These are phyloP conservation scores for Erucastrum elatum DNA, from an alignment of 345 rosid species.

Conservation along the genomic window DNA sequence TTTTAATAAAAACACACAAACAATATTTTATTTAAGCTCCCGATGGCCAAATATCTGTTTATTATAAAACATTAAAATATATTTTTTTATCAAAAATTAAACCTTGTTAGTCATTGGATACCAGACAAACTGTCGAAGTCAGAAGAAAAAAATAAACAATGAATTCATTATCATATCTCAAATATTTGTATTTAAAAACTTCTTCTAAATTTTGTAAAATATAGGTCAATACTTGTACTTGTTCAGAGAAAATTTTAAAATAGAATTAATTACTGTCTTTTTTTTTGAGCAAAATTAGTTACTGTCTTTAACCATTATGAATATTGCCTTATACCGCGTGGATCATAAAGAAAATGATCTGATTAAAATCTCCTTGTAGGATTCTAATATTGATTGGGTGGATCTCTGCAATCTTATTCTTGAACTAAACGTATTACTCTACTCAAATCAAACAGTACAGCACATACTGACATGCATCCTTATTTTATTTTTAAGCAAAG, in stretches of 20 bases:
- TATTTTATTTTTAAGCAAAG: neutral
- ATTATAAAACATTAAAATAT: no score
- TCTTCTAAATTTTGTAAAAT: neutral
- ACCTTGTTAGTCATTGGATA: neutral
- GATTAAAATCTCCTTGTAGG: constrained; percentile 8
- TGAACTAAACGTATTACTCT: neutral
- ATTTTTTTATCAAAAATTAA: no score
- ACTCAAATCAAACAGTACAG: neutral
- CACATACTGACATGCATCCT: neutral
- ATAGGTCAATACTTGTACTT: no score
- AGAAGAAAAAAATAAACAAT: neutral
- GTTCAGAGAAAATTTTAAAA: no score
- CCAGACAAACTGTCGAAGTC: neutral
- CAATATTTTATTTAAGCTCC: neutral
- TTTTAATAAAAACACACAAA: neutral
- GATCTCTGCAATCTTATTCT: neutral
- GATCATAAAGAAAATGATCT: neutral
- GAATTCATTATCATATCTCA: neutral
- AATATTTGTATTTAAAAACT: no score
- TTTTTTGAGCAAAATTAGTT: no score
- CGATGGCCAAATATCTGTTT: neutral
- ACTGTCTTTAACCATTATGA: neutral
- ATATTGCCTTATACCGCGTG: neutral
- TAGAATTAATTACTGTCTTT: no score
- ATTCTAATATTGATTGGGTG: neutral